Evolutionary conservation across 495 filamentous ascomycete genomes (phyloP), one percentile per base, ranked within the genome.

Genomic region (Pyronema domesticum): DNA sequence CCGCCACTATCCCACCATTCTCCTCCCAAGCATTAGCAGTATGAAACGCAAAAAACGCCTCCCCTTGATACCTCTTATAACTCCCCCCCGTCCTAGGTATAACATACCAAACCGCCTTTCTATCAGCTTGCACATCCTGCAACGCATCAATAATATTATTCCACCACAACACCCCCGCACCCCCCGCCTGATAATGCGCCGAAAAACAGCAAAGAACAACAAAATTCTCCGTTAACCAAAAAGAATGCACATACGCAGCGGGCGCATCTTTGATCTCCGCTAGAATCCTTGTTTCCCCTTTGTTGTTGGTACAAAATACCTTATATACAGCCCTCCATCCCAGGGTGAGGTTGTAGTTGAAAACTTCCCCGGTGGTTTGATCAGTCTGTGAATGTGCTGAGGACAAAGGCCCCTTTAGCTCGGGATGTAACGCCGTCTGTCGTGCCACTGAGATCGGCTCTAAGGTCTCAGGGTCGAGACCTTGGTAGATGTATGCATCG

Each of bases 21-120:
- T 83, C 77, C 57, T 86, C 79, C 67, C 78, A 88, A 0, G 83
- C 75, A 59, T 89, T 89, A 60, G 85, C 70, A 5, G 79, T 75
- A 68, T 89, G 83, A 67, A 89, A 89, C 66, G 74, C 77, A 70
- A 86, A 89, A 53, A 81, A 80, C 9, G 51, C 51, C 10, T 55
- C 51, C 7, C 58, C 40, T 3, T 48, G 37, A 42, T 67, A 71
- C 7, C 62, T 63, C 13, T 63, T 64, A 71, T 55, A 0, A 67
- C 71, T 17, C 65, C 60, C 9, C 63, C 43, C 0, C 62, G 44
- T 0, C 55, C 57, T 14, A 62, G 73, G 59, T 88, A 89, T 64
- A 3, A 89, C 72, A 55, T 81, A 80, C 84, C 85, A 89, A 13
- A 56, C 73, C 18, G 76, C 76, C 14, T 72, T 67, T 17, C 72